These are phyloP conservation scores for Monosporascus sp. DNA, from an alignment of 2,329 filamentous ascomycete genomes.

Conservation along the genomic window DNA sequence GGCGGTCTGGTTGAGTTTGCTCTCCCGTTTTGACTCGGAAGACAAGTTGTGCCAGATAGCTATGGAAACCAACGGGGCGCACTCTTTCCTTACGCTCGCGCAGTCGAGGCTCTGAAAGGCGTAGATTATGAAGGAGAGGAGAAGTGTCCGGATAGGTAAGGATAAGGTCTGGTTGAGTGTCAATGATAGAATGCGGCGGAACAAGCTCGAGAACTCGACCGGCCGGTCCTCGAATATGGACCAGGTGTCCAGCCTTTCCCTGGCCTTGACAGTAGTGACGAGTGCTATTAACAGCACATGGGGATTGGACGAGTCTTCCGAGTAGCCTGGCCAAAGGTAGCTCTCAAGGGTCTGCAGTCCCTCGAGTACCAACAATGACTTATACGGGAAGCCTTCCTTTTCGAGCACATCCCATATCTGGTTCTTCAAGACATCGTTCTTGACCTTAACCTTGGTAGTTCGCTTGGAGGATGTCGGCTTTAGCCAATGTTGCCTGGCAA, in stretches of 20 bases:
- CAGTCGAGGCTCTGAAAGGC: conserved; percentile 94
- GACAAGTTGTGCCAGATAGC: conserved; percentile 93
- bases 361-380: conserved; percentile 76
- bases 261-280: conserved; percentile 80
- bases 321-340: conserved; percentile 93
- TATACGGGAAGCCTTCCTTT: conserved; percentile 70
- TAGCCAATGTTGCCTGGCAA: conserved; percentile 84
- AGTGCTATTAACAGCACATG: conserved; percentile 84
- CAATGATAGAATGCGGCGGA: conserved; percentile 85
- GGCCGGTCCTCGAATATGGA: conserved; percentile 70
- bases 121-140: conserved; percentile 84
- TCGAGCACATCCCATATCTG: conserved; percentile 88
- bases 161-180: conserved; percentile 66
- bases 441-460: conserved; percentile 62
- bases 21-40: conserved; percentile 67
- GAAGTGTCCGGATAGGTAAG: conserved; percentile 64
- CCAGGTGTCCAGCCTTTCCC: conserved; percentile 86
- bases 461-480: conserved; percentile 48
- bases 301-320: conserved; percentile 81
- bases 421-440: conserved; percentile 79
- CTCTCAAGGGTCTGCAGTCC: conserved; percentile 87
- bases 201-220: conserved; percentile 80
- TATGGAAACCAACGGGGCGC: conserved; percentile 89
- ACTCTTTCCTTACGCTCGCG: conserved; percentile 86
- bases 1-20: conserved; percentile 64